Base-by-base conservation (phyloP, 441 rosid genomes). In the Lepidium campestre region DNA sequence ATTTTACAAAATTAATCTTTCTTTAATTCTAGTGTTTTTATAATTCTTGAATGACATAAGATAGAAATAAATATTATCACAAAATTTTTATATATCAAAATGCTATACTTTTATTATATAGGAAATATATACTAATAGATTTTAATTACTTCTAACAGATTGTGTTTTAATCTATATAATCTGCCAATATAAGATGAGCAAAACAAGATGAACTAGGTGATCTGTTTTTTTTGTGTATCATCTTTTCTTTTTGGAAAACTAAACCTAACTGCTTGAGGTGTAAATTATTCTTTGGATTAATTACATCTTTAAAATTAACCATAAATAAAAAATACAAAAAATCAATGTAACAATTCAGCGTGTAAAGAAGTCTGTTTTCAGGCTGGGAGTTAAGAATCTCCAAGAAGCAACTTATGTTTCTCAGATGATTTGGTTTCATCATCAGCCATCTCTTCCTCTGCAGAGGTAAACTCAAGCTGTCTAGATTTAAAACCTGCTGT, bases 401-500 rank as follows among this genome's bases (percentile, higher is more conserved):
- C 42, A 59, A 59, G 57, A 57, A 49, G 18, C 56, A 59, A n/a
- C 50, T 36, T 27, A 52, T 65, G 62, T 23, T 77, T 78, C 34
- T 71, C 77, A 40, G 83, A 74, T 62, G 73, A 61, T 62, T 74
- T 82, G 57, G 71, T 39, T 79, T 78, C 85, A 57, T 64, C 70
- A 64, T 74, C 78, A 67, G 41, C 56, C 65, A 72, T 83, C 57
- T 77, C 89, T 62, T 80, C 89, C 44, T 75, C 79, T 59, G 82
- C 84, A 54, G 82, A 79, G 41, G 81, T 44, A 65, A 91, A 91
- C 71, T 88, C 96, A 68, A 94, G 93, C 75, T 94, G 99, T 71
- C 96, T 85, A 79, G 96, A 86, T 80, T 90, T 95, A 71, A 85
- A 75, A 72, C 82, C 85, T 41, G 90, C 83, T 62, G 93, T 84